Evolutionary conservation across 2,329 filamentous ascomycete species (phyloP), one percentile per base, ranked within the genome.

Genomic region (Xylariomycetidae sp.): DNA sequence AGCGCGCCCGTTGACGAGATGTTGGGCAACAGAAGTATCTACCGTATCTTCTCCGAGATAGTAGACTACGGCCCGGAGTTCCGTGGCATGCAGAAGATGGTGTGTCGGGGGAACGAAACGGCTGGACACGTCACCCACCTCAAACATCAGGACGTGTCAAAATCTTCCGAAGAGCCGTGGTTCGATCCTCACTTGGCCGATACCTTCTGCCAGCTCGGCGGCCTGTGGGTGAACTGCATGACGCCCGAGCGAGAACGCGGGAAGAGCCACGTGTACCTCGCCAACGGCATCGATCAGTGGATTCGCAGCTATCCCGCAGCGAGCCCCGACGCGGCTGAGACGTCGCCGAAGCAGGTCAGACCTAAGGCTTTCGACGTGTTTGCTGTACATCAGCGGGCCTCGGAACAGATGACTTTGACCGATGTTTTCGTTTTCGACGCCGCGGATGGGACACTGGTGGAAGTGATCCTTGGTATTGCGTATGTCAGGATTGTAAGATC

Each of bases 171-270:
- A 8, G 9, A 13, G 10, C n/a, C n/a, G n/a, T n/a, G n/a, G n/a
- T n/a, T n/a, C 4, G 48, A 59, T 20, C 19, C 42, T 1, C 40
- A 38, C 6, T 38, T 59, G 14, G 29, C 40, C 8, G 63, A 66
- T 30, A 36, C 29, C 3, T 58, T 63, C 38, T 43, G 54, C 20
- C 63, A 66, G 37, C 50, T 63, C 1, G 58, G 30, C 12, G 61
- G 62, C 4, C 48, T 66, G 2, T 63, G 39, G 31, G 48, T 57
- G 6, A 66, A 65, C 40, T 48, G 41, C 36, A 57, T 65, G 57
- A 50, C 49, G n/a, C n/a, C n/a, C n/a, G n/a, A n/a, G n/a, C n/a
- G n/a, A n/a, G n/a, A n/a, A n/a, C n/a, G n/a, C n/a, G n/a, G n/a
- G n/a, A n/a, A n/a, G n/a, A n/a, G n/a, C n/a, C n/a, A n/a, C n/a